Evolutionary conservation across 1,284 basidiomycete species (phyloP).

Genomic region (Inonotus obliquus): DNA sequence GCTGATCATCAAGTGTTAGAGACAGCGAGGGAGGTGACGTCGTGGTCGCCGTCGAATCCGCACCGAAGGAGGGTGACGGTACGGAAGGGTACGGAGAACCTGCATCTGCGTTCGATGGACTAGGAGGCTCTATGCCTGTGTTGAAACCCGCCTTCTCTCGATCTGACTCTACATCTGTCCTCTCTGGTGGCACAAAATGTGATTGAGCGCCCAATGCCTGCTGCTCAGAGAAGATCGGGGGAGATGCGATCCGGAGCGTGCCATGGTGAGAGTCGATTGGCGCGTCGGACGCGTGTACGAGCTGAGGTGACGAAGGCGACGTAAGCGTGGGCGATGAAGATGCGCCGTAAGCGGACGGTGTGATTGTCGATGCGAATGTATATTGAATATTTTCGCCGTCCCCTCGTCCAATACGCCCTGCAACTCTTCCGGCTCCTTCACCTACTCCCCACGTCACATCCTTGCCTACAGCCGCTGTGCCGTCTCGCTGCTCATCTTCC

Average conservation of each 20-base stretch:
- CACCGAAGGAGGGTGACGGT: background rate
- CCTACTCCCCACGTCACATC: background rate
- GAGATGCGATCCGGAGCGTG: background rate
- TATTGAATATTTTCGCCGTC: conserved; percentile 33
- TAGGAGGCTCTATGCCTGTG: background rate
- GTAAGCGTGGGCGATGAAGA: background rate
- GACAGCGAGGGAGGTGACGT: background rate
- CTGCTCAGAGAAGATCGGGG: background rate
- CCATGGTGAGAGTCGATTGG: background rate
- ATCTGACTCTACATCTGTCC: background rate
- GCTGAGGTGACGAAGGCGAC: background rate
- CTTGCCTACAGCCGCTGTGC: background rate
- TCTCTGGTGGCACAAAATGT: background rate
- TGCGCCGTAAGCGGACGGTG: conserved; percentile 34
- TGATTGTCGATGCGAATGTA: conserved; percentile 45
- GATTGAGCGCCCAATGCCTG: background rate
- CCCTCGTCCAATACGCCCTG: conserved; percentile 11
- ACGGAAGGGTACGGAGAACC: background rate
- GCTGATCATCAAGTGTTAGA: background rate
- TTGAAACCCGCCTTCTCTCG: background rate
- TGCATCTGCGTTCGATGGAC: conserved; percentile 4
- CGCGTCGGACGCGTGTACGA: background rate
- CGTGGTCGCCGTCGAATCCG: background rate
- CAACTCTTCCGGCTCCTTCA: background rate
- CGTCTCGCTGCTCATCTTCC: background rate